phyloP scores from a whole-genome alignment of 495 filamentous ascomycete genomes.

The Cudoniella acicularis region DNA sequence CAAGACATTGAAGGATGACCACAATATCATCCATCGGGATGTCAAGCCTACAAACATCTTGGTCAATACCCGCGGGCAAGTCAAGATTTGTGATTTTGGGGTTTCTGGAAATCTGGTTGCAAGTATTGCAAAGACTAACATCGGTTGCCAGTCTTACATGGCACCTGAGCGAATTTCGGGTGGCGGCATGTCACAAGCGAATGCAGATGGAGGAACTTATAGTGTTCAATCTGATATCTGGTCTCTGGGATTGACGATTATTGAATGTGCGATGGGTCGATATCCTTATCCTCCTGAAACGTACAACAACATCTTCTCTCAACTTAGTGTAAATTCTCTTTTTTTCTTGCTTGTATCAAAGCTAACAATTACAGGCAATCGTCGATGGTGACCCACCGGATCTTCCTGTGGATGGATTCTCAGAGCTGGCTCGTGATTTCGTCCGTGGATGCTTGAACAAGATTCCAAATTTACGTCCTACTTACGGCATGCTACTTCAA shows the following conservation, averaged over 20 bases:
- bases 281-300: slow-evolving; percentile 99
- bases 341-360: not conserved
- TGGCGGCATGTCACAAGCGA: slow-evolving; percentile 73
- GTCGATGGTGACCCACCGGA: slow-evolving; percentile 92
- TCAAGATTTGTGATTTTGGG: slow-evolving; percentile 99
- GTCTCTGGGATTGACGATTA: slow-evolving; percentile 90
- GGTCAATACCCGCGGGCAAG: slow-evolving; percentile 80
- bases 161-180: slow-evolving; percentile 92
- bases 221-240: slow-evolving; percentile 98
- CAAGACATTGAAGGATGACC: slow-evolving; percentile 91
- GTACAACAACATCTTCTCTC: slow-evolving; percentile 97
- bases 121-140: slow-evolving; percentile 98
- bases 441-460: slow-evolving; percentile 90
- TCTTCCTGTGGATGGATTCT: slow-evolving; percentile 73
- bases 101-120: slow-evolving; percentile 96
- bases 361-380: slow-evolving; percentile 66
- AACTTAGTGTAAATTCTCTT: slow-evolving; percentile 76
- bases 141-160: slow-evolving; percentile 99
- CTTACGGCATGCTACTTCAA: slow-evolving; percentile 81
- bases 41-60: slow-evolving; percentile 99
- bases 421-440: slow-evolving; percentile 78
- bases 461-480: slow-evolving; percentile 82
- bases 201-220: slow-evolving; percentile 77
- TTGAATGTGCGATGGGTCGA: slow-evolving; percentile 92
- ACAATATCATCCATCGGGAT: slow-evolving; percentile 98